A percentile compares a stretch with the other conserved stretches of the same genome.
Conservation (phyloP, 345 rosid species). For the Murraya koenigii region DNA sequence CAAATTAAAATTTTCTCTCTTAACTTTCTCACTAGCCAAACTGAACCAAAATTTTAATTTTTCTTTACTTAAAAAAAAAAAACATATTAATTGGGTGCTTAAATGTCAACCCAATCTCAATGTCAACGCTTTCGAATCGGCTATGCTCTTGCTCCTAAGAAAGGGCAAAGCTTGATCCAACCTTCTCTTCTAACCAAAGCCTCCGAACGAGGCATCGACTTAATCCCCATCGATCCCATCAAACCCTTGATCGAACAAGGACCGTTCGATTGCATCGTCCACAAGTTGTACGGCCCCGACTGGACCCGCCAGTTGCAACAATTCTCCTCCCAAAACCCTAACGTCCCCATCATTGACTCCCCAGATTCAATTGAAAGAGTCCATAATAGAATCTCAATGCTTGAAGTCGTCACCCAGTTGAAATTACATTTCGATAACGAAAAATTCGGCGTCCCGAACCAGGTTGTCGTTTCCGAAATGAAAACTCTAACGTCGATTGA, state of each 20-base stretch:
- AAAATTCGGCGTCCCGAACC: constrained; percentile 56
- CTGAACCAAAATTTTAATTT: no score
- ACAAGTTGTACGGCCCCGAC: constrained; percentile 51
- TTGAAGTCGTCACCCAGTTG: constrained; percentile 53
- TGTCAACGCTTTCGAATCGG: not conserved
- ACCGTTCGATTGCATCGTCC: constrained; percentile 57
- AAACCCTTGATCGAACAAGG: constrained; percentile 45
- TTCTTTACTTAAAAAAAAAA: no score
- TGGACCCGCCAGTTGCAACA: constrained; percentile 46
- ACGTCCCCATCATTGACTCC: constrained; percentile 39
- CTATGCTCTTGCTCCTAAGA: not conserved
- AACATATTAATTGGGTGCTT: no score
- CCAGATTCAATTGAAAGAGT: constrained; percentile 49
- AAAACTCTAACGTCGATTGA: no score
- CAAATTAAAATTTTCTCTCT: no score
- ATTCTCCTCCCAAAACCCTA: constrained; percentile 39
- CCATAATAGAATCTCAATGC: constrained; percentile 58
- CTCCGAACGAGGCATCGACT: constrained; percentile 40
- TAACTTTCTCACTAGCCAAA: no score
- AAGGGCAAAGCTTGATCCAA: not conserved
- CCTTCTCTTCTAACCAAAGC: not conserved
- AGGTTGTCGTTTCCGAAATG: constrained; percentile 51
- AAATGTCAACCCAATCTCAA: not conserved
- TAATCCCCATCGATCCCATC: constrained; percentile 37
- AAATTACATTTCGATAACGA: constrained; percentile 28